phyloP scores from a whole-genome alignment of 208 protist genomes.

The Acanthamoeba triangularis region DNA sequence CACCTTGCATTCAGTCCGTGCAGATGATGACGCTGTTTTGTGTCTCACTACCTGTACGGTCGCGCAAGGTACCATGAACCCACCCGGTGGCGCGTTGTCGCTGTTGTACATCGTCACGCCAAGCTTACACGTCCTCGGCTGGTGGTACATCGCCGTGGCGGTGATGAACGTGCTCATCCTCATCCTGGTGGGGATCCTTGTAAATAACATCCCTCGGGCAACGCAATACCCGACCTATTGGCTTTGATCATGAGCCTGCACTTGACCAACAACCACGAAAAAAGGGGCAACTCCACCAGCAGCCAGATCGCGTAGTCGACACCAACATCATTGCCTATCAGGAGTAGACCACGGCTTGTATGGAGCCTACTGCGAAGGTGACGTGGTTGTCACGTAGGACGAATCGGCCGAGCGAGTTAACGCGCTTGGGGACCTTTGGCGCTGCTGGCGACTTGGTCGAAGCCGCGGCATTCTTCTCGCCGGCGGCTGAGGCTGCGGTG shows the following conservation, averaged over 20 bases:
- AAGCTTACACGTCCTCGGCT: background rate
- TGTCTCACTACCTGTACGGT: no score
- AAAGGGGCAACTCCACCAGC: no score
- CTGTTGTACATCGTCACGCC: constrained; percentile 19
- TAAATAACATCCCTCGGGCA: background rate
- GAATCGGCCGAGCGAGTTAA: no score
- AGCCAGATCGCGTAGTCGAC: no score
- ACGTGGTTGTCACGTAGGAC: no score
- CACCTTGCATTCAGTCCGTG: background rate
- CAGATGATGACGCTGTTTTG: background rate
- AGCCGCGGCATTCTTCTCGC: no score
- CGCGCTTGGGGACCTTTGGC: no score
- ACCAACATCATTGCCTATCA: no score
- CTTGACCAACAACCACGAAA: no score
- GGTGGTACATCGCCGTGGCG: background rate
- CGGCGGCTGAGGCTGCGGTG: background rate
- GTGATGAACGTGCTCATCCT: constrained; percentile 3
- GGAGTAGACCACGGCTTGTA: background rate
- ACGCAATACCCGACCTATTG: background rate
- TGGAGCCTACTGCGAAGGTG: no score
- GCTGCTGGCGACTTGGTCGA: background rate
- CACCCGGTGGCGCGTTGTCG: background rate
- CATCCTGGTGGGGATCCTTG: background rate
- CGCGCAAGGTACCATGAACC: background rate
- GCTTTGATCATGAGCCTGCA: no score